Conservation (phyloP, 163 green algal genomes). For the Smithsoniella earleae region DNA sequence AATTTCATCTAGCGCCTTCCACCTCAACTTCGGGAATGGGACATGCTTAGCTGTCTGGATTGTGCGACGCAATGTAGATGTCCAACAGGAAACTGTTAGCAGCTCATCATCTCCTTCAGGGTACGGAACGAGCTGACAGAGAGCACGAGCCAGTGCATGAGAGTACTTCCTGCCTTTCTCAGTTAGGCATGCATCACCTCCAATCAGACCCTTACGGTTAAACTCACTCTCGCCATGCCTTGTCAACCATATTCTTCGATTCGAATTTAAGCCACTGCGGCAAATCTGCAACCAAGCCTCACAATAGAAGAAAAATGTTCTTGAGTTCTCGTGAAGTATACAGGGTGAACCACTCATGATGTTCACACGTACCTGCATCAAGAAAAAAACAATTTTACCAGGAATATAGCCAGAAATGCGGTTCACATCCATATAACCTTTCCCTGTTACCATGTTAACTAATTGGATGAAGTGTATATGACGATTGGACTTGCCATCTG, state of each 20-base stretch:
- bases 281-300: constrained; percentile 77
- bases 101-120: constrained; percentile 22
- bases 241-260: constrained; percentile 77
- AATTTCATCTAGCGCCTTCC: constrained; percentile 89
- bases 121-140: background rate
- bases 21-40: constrained; percentile 76
- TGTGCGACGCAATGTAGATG: constrained; percentile 77
- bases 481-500: constrained; percentile 46
- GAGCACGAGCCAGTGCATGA: constrained; percentile 48
- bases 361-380: constrained; percentile 62
- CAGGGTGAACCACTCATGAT: background rate
- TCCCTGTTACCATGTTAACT: constrained; percentile 72
- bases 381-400: constrained; percentile 87
- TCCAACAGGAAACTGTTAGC: constrained; percentile 69
- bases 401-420: constrained; percentile 86
- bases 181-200: constrained; percentile 60
- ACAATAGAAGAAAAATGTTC: too few relatives aligned
- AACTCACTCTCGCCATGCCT: constrained; percentile 74
- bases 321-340: background rate
- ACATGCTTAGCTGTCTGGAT: constrained; percentile 75
- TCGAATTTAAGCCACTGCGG: constrained; percentile 55
- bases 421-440: constrained; percentile 83
- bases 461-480: constrained; percentile 86
- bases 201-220: constrained; percentile 63
- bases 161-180: constrained; percentile 58